A percentile compares a stretch with the other conserved stretches of the same genome.
These are phyloP conservation scores for Citrus sp. DNA, from an alignment of 345 rosid genomes.

Conservation along the genomic window DNA sequence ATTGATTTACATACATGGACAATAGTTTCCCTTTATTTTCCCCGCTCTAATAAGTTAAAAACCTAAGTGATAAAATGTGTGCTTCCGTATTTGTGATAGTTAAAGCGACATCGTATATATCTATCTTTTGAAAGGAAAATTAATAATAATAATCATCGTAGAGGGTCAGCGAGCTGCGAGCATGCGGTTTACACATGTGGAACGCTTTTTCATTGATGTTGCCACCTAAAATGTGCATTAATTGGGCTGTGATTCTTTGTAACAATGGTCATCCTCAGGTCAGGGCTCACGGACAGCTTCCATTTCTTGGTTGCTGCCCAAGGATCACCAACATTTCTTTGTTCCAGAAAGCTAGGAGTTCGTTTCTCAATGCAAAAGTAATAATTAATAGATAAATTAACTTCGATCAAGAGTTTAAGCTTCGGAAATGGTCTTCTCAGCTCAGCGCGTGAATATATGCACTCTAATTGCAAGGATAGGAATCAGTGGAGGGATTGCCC, in stretches of 20 bases:
- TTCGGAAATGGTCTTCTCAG: background rate
- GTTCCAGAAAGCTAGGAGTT: background rate
- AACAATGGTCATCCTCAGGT: background rate
- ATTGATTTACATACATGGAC: background rate
- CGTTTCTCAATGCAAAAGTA: background rate
- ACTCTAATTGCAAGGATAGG: background rate
- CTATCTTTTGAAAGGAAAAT: background rate
- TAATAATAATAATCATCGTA: background rate
- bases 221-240: background rate
- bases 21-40: background rate
- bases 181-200: background rate
- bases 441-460: background rate
- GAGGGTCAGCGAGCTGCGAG: background rate
- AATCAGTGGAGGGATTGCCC: background rate
- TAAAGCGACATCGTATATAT: conserved; percentile 8
- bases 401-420: background rate
- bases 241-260: background rate
- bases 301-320: background rate
- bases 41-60: too few relatives aligned
- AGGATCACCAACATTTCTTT: background rate
- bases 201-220: conserved; percentile 11
- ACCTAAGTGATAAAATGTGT: too few relatives aligned
- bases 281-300: too few relatives aligned
- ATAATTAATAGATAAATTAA: background rate
- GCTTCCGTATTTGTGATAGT: background rate